These are phyloP conservation scores for Sporisorium scitamineum DNA, from an alignment of 1,284 basidiomycete genomes.

Conservation along the genomic window DNA sequence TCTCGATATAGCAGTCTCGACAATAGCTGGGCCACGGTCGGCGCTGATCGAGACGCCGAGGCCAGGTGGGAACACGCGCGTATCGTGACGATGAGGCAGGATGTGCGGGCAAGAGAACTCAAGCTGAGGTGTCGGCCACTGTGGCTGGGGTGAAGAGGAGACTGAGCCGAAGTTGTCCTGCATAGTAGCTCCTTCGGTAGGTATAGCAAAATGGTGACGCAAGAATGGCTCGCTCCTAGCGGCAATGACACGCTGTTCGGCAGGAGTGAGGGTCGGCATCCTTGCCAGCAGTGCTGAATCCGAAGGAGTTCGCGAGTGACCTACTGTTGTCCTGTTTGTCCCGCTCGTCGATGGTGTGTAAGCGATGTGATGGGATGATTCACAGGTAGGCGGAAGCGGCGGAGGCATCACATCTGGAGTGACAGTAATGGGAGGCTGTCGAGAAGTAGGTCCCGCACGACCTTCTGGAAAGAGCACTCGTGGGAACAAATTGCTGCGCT, in stretches of 20 bases:
- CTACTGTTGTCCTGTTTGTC: background rate
- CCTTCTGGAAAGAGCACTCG: background rate
- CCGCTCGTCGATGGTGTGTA: background rate
- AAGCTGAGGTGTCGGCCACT: background rate
- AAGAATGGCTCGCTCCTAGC: background rate
- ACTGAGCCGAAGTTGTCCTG: background rate
- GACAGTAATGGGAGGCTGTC: background rate
- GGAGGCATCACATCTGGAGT: background rate
- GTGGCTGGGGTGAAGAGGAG: background rate
- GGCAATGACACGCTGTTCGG: slow-evolving; percentile 17
- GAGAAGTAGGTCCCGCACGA: background rate
- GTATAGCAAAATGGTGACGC: background rate
- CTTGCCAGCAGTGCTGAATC: slow-evolving; percentile 13
- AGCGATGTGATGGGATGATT: too few species aligned
- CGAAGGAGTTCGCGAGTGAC: slow-evolving; percentile 13
- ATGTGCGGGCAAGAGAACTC: background rate
- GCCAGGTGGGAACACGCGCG: background rate
- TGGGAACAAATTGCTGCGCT: background rate
- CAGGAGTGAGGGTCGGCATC: slow-evolving; percentile 10
- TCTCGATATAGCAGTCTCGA: background rate
- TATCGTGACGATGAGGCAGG: background rate
- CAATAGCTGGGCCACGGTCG: background rate
- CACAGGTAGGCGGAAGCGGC: background rate
- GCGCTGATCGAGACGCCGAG: background rate
- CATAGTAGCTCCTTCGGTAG: background rate